These are phyloP conservation scores for Penicillium odoratum DNA, from an alignment of 495 filamentous ascomycete genomes.

Conservation along the genomic window DNA sequence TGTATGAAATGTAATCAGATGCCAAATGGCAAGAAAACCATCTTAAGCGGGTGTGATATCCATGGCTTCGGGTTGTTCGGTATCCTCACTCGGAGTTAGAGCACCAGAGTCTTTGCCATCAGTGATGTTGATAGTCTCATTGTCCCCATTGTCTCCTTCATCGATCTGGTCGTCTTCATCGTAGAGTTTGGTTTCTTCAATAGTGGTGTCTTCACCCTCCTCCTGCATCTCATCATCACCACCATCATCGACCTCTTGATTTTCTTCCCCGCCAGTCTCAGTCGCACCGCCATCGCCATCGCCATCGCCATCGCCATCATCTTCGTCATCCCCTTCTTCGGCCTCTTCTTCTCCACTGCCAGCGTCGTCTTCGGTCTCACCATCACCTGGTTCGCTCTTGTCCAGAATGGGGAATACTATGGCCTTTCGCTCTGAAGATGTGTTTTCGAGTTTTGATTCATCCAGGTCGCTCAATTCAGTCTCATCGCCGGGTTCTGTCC, in stretches of 20 bases:
- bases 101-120: constrained; percentile 16
- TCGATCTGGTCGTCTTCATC: constrained; percentile 14
- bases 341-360: constrained; percentile 47
- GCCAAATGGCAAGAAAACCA: not conserved
- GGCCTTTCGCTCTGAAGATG: constrained; percentile 30
- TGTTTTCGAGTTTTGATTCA: constrained; percentile 49
- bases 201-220: constrained; percentile 16
- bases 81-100: constrained; percentile 9
- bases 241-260: constrained; percentile 21
- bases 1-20: not conserved
- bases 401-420: constrained; percentile 40
- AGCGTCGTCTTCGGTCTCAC: constrained; percentile 33
- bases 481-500: constrained; percentile 68
- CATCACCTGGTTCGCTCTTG: constrained; percentile 25
- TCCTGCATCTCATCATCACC: constrained; percentile 25
- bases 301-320: constrained; percentile 16
- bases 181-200: constrained; percentile 4
- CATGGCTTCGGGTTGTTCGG: constrained; percentile 20
- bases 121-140: constrained; percentile 14
- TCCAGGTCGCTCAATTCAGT: constrained; percentile 75
- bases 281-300: constrained; percentile 17
- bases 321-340: constrained; percentile 17
- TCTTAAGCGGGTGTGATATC: constrained; percentile 16
- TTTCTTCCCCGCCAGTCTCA: constrained; percentile 18
- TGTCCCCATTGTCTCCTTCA: constrained; percentile 13